A percentile compares a stretch with the other conserved stretches of the same genome.
Evolutionary conservation across 441 rosid species (phyloP).

Genomic region (Viola pubescens): DNA sequence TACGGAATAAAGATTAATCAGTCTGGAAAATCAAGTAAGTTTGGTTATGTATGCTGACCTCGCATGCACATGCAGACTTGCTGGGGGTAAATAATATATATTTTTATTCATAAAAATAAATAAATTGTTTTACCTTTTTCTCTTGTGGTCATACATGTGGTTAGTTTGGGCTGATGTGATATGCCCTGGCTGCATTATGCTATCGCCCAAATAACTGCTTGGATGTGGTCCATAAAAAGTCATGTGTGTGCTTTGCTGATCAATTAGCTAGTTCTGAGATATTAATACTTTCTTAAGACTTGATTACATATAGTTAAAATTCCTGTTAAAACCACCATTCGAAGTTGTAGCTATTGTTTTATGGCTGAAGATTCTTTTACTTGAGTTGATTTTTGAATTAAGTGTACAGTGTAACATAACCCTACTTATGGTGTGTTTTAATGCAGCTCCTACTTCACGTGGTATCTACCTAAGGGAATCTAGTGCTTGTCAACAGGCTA

Average conservation of each 20-base stretch:
- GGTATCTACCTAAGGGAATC: conserved; percentile 94
- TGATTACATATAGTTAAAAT: neutral
- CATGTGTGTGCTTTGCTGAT: neutral
- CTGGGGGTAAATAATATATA: neutral
- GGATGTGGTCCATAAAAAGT: no score
- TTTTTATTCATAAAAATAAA: no score
- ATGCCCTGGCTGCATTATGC: neutral
- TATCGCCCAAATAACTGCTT: neutral
- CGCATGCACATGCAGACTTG: neutral
- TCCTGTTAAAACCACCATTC: no score
- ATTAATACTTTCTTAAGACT: neutral
- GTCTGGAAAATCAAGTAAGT: conserved; percentile 82
- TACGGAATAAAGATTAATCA: conserved; percentile 71
- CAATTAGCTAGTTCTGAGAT: neutral
- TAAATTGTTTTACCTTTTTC: no score
- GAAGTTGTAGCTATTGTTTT: neutral
- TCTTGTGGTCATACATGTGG: no score
- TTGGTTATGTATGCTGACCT: neutral
- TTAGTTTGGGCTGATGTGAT: neutral
- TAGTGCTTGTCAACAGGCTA: conserved; percentile 54
- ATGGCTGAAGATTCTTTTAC: conserved; percentile 1
- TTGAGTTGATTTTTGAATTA: conserved; percentile 4
- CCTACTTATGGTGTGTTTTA: conserved; percentile 15
- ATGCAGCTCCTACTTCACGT: conserved; percentile 69
- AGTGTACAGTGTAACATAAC: conserved; percentile 9